Evolutionary conservation across 768 basidiomycete genomes (phyloP), one percentile per base, ranked within the genome.

Genomic region (Grammothele lineata): DNA sequence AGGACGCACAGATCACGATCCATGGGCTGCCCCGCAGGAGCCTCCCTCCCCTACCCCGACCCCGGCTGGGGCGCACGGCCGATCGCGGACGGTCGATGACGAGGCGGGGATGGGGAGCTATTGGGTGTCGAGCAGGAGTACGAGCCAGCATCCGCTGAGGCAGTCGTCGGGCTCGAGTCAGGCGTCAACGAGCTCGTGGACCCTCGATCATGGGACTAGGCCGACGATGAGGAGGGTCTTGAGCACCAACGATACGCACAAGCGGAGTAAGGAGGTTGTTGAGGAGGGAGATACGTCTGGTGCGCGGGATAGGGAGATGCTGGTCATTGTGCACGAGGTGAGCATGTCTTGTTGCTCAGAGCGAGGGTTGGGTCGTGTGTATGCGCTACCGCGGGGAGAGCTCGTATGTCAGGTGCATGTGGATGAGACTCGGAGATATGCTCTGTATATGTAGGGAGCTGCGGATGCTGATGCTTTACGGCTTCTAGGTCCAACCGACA

Each of bases 241-340:
- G 37, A 59, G 54, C 35, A 50, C 54, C 8, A 30, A 30, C 27
- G 27, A 14, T 30, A 14, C 27, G 8, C 7, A 30, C 7, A 43
- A 34, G 11, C n/a, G 40, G 30, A 37, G 21, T 8, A 18, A 32
- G 4, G 35, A 12, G 17, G 43, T 12, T 3, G 47, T 23, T 15
- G 43, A 10, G 26, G 40, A 43, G 30, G 38, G 41, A 26, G 24
- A 19, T 15, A n/a, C n/a, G n/a, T 36, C 43, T 23, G 12, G 10
- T 3, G 36, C 37, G 3, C 33, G 17, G 22, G 48, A 45, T 10
- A 69, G 71, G 37, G 75, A 80, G 62, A 75, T 63, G 57, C 69
- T 77, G 21, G 83, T 84, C 22, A 64, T 83, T 22, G 72, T 82
- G 3, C 83, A 85, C 61, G 65, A 80, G 64, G 83, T 82, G 38